These are phyloP conservation scores for Heritiera littoralis DNA, from an alignment of 345 rosid species.

Conservation along the genomic window DNA sequence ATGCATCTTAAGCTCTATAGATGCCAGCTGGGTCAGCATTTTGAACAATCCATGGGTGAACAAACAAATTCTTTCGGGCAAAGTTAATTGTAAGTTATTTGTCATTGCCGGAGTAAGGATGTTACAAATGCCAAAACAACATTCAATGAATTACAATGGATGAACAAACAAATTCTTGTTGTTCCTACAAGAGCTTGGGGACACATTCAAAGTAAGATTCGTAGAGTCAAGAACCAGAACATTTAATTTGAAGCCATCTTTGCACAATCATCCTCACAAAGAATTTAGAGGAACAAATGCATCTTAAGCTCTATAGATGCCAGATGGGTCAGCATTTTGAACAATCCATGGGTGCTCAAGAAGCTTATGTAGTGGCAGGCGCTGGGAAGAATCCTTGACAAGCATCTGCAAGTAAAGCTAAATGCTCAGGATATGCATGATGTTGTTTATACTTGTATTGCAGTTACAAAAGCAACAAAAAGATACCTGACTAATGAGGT, in stretches of 20 bases:
- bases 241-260: background rate
- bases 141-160: too few species aligned
- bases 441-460: background rate
- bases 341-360: constrained; percentile 97
- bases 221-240: background rate
- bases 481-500: constrained; percentile 79
- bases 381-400: constrained; percentile 78
- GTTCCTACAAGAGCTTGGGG: too few species aligned
- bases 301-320: constrained; percentile 61
- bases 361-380: constrained; percentile 83
- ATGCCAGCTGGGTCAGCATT: constrained; percentile 92
- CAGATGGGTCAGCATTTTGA: constrained; percentile 93
- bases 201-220: background rate
- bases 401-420: constrained; percentile 64
- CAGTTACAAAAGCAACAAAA: background rate
- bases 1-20: constrained; percentile 48
- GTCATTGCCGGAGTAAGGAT: too few species aligned
- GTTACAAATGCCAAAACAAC: too few species aligned
- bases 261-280: background rate
- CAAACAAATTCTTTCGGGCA: too few species aligned
- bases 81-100: too few species aligned
- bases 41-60: constrained; percentile 96
- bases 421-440: background rate
- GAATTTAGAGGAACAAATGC: background rate
- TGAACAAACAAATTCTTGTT: background rate